Evolutionary conservation across 169 alveolate species (phyloP), one percentile per base, ranked within the genome.

Genomic region (Plasmodium ovale): DNA sequence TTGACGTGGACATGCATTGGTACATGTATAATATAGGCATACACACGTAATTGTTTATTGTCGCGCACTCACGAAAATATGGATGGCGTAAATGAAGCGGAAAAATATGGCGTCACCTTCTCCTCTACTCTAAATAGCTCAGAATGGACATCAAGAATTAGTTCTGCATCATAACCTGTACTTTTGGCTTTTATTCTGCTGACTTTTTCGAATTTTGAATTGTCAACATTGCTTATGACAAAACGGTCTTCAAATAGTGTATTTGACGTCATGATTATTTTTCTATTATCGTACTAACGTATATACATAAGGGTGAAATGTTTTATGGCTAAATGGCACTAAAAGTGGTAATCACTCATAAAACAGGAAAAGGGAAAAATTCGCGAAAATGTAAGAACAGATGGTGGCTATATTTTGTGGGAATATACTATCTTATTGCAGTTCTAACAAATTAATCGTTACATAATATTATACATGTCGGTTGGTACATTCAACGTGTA

Each of bases 111-210:
- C 60, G 94, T 97, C 92, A 95, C 92, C 49, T 95, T 95, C 58
- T 93, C 97, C 58, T 87, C 88, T 3, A 96, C 97, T 29, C 96
- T 97, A 69, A 95, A 94, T 33, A 96, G 91, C 65, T 96, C 97
- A 29, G 97, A 92, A 87, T 96, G 95, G 39, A 96, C 93, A 79
- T 96, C 98, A 51, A 96, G 92, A 16, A 95, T 93, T 53, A 96
- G 72, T 54, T 96, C 98, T 12, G 98, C 98, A 84, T 96, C 98
- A 72, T 95, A 96, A 35, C 98, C 98, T 19, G 97, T 95, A 72
- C 98, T 96, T 92, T 94, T 96, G 49, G 97, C 98, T 60, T 94
- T 87, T 7, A 96, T 94, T 71, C 98, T 92, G 27, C 96, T 91
- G 37, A 96, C 97, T n/a, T 96, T 93, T 64, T 96, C 98, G 72